Base-by-base conservation (phyloP, 2,329 filamentous ascomycete genomes). In the Magnaporthales sp. region DNA sequence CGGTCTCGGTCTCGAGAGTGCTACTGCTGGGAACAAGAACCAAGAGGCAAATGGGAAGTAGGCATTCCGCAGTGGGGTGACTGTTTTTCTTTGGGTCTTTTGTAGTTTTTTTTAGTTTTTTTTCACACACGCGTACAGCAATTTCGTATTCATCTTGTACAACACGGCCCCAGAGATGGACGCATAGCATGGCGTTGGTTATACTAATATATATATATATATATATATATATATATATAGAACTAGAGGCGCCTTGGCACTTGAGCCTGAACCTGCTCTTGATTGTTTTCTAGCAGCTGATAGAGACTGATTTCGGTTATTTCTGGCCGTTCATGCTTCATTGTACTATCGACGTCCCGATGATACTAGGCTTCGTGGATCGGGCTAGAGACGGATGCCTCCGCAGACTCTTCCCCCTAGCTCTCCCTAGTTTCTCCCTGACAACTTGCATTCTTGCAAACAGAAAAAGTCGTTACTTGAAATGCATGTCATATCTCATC, bases 1-100 rank as follows among this genome's bases (percentile, higher is more conserved):
- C 2, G 84, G 83, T 8, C 75, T 85, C 68, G 84, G 80, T 29
- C 70, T 5, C 24, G 26, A 58, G 27, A n/a, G 68, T 27, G 54
- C 54, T 8, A n/a, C 13, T 27, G 22, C 54, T 27, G 13, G 8
- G 22, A 24, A n/a, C 4, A 4, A 58, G 54, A 27, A n/a, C 54
- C 8, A 4, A 9, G 4, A 27, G 22, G 13, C 19, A 10, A 22
- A 24, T 11, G 54, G n/a, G 22, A 58, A 27, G 11, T 58, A 26
- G 54, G 9, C 32, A 38, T 8, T 38, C n/a, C n/a, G n/a, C n/a
- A n/a, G n/a, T 19, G 38, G 30, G 3, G 19, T 19, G n/a, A n/a
- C 38, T 51, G 19, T 51, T 51, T n/a, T n/a, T 51, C 38, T 58
- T 15, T 38, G 32, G 22, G 8, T 8, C 32, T 8, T 38, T 7